Base-by-base conservation (phyloP, 1,139 yeast species). In the Pneumocystis jirovecii region DNA sequence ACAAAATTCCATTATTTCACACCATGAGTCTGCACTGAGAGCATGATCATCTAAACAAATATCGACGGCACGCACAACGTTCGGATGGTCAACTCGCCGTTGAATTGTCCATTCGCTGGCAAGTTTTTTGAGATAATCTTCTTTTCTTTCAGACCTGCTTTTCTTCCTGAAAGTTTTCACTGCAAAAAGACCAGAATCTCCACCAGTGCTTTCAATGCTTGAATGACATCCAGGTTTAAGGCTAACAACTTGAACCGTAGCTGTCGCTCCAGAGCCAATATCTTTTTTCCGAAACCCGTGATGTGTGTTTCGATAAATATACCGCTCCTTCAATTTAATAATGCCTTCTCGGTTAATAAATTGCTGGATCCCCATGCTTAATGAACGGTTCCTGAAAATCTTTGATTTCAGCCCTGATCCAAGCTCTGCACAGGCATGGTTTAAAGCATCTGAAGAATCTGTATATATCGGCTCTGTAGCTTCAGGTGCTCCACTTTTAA, bases 1-100 rank as follows among this genome's bases (percentile, higher is more conserved):
- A 74, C 97, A 93, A 72, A 84, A 93, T 77, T 93, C 97, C 96
- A 93, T 89, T 63, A 93, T 97, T 61, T 85, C 82, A 70, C 87
- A 84, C 69, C 86, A 84, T n/a, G 71, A 66, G 56, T 71, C 72
- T 39, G 71, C 64, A 31, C 64, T 65, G 19, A 68, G 68, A 37
- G 65, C 64, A 63, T 69, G 69, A 40, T 68, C 63, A 69, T 83
- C 78, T 7, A 70, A 64, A 63, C 74, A 70, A 65, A 89, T 76
- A 73, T 88, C 95, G 45, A 85, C 79, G 1, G 89, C 83, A 68
- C 82, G 81, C 45, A 86, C 83, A 39, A 89, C 82, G 69, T 89
- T 87, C 66, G 86, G 83, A 72, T 85, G 86, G 67, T 85, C 82
- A 68, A 89, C 56, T 0, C 87, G 82, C 61, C 86, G 84, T 1